These are phyloP conservation scores for Blastobotrys elegans DNA, from an alignment of 1,139 yeast genomes.

Conservation along the genomic window DNA sequence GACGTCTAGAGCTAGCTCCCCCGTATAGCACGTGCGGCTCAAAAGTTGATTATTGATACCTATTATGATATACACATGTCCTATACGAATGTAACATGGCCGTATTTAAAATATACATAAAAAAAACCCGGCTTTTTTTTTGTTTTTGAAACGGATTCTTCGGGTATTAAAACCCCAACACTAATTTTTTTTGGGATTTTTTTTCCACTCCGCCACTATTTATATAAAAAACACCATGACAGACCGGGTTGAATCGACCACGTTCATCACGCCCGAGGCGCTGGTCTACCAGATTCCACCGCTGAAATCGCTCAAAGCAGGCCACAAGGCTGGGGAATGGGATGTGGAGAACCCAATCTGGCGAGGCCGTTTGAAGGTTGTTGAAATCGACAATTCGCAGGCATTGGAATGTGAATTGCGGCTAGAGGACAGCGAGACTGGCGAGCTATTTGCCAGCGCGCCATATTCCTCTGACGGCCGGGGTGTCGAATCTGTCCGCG, in stretches of 20 bases:
- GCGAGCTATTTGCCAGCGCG: conserved; percentile 34
- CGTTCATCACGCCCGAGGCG: conserved; percentile 22
- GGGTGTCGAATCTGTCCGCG: conserved; percentile 30
- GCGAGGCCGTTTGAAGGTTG: conserved; percentile 34
- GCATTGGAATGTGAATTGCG: conserved; percentile 30
- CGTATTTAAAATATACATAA: too few relatives aligned
- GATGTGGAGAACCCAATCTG: conserved; percentile 36
- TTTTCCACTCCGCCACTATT: too few relatives aligned
- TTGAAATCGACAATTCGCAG: conserved; percentile 27
- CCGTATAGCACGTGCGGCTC: too few relatives aligned
- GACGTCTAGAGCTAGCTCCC: too few relatives aligned
- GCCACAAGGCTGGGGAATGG: conserved; percentile 35
- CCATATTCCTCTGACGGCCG: conserved; percentile 30
- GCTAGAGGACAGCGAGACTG: conserved; percentile 29
- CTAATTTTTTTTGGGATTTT: too few relatives aligned
- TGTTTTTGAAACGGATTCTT: too few relatives aligned
- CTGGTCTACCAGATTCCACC: conserved; percentile 36
- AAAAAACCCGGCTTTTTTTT: too few relatives aligned
- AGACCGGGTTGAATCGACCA: conserved; percentile 8
- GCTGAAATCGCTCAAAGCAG: conserved; percentile 22
- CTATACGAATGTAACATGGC: too few relatives aligned
- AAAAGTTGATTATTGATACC: too few relatives aligned
- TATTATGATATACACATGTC: too few relatives aligned
- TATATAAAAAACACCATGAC: not conserved
- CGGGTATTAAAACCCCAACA: too few relatives aligned